Base-by-base conservation (phyloP, 1,139 yeast genomes). In the Meyerozyma guilliermondii region DNA sequence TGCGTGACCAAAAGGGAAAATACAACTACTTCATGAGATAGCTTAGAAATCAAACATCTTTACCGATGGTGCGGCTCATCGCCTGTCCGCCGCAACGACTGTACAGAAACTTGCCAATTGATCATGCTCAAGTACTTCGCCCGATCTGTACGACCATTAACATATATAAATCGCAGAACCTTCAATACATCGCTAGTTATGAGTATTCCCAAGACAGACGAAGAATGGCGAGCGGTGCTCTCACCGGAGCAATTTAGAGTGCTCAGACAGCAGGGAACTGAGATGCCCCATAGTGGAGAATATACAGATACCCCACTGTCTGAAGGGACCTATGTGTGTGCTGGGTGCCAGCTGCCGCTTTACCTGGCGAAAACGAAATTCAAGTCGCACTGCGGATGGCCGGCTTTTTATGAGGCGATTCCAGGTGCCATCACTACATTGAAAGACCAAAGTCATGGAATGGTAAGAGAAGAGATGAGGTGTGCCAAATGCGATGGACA, bases 331-430 rank as follows among this genome's bases (percentile, higher is more conserved):
- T 92, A 88, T 59, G 70, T 71, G 43, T 92, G 99, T 66, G 97
- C 85, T 0, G 98, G 83, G 9, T 92, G 98, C 60, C 75, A 72
- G 40, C 70, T 76, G 39, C 96, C 97, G 7, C 66, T 92, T 34
- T 92, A 92, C 63, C 75, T 76, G 49, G 82, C 96, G 29, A 71
- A 74, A 38, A 77, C 96, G 11, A 92, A 92, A 64, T 92, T 94
- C 55, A 81, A 83, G 46, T 79, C 95, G 17, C 89, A 88, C 43
- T 92, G 98, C 63, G 98, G 98, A 3, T 92, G 98, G 98, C 98
- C 98, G 0, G 89, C 97, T 0, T 92, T 92, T 63, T 91, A 83
- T 60, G 84, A 87, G 45, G 96, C 95, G 4, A 68, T 91, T 41
- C 95, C 96, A 0, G 91, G 89, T 0, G 74, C 96, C 1, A 72